Base-by-base conservation (phyloP, 2,329 filamentous ascomycete genomes). In the Alternaria brassicae region DNA sequence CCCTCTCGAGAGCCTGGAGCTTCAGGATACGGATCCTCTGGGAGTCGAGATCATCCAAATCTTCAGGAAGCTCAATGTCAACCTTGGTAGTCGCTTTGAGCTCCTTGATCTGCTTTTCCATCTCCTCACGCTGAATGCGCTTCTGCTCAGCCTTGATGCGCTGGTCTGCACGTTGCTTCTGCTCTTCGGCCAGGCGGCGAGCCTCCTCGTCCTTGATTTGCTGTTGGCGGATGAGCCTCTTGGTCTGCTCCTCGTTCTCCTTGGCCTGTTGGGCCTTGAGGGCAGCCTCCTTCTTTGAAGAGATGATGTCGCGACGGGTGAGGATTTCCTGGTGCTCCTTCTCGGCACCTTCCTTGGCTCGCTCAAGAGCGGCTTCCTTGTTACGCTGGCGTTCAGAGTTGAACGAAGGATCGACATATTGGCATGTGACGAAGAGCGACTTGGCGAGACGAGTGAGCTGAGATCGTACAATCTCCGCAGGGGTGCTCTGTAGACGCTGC, bases 241-340 rank as follows among this genome's bases (percentile, higher is more conserved):
- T 89, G 66, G 90, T 91, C 58, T 95, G 93, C 76, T 94, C 93
- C 80, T 98, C 95, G 75, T 93, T 93, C 78, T 97, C 93, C 78
- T 91, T 92, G 77, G 89, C 89, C 62, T 95, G 92, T 69, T 93
- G 88, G 44, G 92, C 87, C 78, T 94, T 93, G 10, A 92, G 91
- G n/a, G 92, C 93, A 66, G 92, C 91, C 76, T 97, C 93, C 84
- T 98, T 98, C 82, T 94, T 94, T 85, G 96, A 96, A 77, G 97
- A 90, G 70, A 99, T 99, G 68, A 96, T 80, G 5, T 93, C 90
- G 78, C 96, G 94, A 70, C 95, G 90, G 59, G 90, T 89, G 48
- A 99, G 85, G 41, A 89, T 92, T 34, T 94, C 92, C 60, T 87
- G 85, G 76, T 97, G 93, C 81, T 99, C 95, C 81, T 96, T 85